Conservation (phyloP, 208 protist species). For the Porcisia hertigi region DNA sequence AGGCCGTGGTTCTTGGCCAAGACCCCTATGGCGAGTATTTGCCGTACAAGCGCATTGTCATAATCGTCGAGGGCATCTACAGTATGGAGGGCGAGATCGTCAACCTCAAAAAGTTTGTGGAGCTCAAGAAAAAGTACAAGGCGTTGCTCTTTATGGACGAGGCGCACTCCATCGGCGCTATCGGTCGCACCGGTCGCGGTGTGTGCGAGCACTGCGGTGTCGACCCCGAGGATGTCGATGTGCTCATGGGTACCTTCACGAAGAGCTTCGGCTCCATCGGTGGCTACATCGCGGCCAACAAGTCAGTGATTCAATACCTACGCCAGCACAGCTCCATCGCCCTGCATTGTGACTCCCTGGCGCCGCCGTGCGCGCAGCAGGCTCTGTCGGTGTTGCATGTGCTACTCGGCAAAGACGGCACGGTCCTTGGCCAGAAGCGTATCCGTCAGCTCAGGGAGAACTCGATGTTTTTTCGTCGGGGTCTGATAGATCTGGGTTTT, state of each 20-base stretch:
- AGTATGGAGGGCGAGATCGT: constrained; percentile 98
- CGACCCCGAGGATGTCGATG: constrained; percentile 88
- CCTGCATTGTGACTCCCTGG: constrained; percentile 82
- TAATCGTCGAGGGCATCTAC: constrained; percentile 98
- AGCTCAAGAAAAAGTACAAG: constrained; percentile 96
- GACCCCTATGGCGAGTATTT: constrained; percentile 71
- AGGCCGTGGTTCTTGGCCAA: constrained; percentile 91
- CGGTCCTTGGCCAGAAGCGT: constrained; percentile 76
- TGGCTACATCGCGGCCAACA: constrained; percentile 95
- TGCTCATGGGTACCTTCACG: constrained; percentile 97
- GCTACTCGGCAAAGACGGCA: constrained; percentile 91
- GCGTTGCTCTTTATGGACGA: constrained; percentile 98
- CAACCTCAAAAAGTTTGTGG: constrained; percentile 94
- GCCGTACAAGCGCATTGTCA: constrained; percentile 88
- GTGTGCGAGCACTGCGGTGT: constrained; percentile 94
- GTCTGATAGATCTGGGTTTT: constrained; percentile 77
- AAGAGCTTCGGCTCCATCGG: constrained; percentile 97
- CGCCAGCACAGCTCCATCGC: constrained; percentile 65
- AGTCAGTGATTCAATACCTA: constrained; percentile 73
- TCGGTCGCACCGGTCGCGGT: constrained; percentile 93
- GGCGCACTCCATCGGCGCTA: constrained; percentile 98
- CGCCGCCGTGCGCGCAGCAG: constrained; percentile 90
- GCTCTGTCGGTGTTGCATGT: constrained; percentile 86
- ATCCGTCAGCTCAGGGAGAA: constrained; percentile 86
- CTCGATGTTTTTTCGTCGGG: constrained; percentile 83